Evolutionary conservation across 2,329 filamentous ascomycete species (phyloP), one percentile per base, ranked within the genome.

Genomic region (Fusarium zealandicum): DNA sequence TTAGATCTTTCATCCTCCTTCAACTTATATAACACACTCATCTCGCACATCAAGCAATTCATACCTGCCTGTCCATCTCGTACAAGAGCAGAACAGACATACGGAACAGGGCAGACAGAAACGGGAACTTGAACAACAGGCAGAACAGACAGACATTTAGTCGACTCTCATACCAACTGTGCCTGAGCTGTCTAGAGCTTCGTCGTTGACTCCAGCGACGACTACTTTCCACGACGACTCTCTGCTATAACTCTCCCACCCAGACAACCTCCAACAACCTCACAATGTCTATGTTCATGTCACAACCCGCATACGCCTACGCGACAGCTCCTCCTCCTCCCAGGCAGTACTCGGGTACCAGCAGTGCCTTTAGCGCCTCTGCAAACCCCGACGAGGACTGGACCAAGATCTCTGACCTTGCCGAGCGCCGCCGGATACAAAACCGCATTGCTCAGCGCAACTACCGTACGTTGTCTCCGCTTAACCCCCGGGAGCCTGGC

Each of bases 391-490:
- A 97, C 71, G 93, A 98, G 78, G 93, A 98, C 79, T 98, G 93
- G 93, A 97, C 93, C 72, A 96, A 97, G 85, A 96, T 98, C 73
- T 96, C 93, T 52, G 93, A 98, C 75, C 87, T 98, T 55, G 93
- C 93, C 44, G 93, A 98, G 78, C 88, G 95, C 71, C 83, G 93
- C 69, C 86, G 93, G 72, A 96, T 97, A 79, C 93, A 98, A 78
- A 98, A 98, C 79, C 88, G 93, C 67, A 97, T 98, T 82, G 93
- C 93, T 65, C 93, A 98, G 78, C 89, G 93, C 70, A 96, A 96
- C 80, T 97, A 97, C 80, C 92, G 92, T 96, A 81, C 73, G 87
- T 83, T 25, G 38, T 37, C 17, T 27, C 55, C 16, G 28, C 17
- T 52, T 46, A 44, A 43, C 42, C 48, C 48, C 27, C 28, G 27